Percentiles rank a stretch among this genome's conserved stretches.
Conservation (phyloP, 768 basidiomycete genomes). For the Leccinum imitatum region DNA sequence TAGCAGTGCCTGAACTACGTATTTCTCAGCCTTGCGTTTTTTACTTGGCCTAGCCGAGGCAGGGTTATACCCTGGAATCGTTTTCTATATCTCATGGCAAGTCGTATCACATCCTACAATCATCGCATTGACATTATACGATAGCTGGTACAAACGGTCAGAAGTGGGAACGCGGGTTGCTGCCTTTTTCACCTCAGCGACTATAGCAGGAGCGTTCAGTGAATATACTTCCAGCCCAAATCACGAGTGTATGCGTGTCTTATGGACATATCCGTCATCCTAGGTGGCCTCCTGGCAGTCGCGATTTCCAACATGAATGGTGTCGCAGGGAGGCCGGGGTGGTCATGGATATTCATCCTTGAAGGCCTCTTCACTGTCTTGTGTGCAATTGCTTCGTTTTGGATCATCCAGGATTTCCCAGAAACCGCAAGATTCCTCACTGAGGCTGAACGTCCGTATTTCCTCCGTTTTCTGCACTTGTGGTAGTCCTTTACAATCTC, state of each 20-base stretch:
- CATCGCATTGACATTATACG: not conserved
- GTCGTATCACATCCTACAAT: conserved; percentile 3
- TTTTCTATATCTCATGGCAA: conserved; percentile 62
- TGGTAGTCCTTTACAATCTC: not conserved
- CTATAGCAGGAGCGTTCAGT: conserved; percentile 77
- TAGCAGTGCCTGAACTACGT: not conserved
- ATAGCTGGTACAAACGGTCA: conserved; percentile 76
- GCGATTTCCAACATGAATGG: conserved; percentile 74
- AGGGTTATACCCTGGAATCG: conserved; percentile 52
- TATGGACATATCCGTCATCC: not conserved
- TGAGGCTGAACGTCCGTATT: conserved; percentile 53
- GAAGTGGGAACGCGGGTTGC: conserved; percentile 74
- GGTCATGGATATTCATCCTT: conserved; percentile 75
- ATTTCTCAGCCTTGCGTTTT: conserved; percentile 50
- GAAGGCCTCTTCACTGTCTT: conserved; percentile 71
- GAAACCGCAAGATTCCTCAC: conserved; percentile 71
- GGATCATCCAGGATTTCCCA: conserved; percentile 77
- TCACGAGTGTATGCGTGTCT: not conserved
- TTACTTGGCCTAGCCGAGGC: conserved; percentile 58
- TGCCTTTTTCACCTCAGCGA: conserved; percentile 78
- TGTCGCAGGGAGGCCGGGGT: conserved; percentile 58
- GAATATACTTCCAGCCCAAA: conserved; percentile 15
- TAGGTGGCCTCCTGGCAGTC: conserved; percentile 63
- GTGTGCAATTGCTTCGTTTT: conserved; percentile 59
- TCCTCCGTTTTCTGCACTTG: not conserved